Percentiles rank a stretch among this genome's conserved stretches.
Conservation (phyloP, 768 basidiomycete genomes). For the Mycena latifolia region DNA sequence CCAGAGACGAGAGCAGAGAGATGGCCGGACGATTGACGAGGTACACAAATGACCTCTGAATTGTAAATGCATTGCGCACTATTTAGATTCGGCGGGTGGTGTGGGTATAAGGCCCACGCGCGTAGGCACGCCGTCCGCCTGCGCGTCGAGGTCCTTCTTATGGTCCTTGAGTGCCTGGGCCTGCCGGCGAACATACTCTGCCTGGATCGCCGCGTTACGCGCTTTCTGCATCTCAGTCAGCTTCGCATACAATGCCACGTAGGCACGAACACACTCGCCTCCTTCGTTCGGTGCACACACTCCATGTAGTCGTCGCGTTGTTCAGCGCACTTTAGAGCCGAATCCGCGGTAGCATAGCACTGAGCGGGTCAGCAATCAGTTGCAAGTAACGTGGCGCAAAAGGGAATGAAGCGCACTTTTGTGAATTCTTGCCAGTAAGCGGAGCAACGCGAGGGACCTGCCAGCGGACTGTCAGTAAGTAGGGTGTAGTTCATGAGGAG, state of each 20-base stretch:
- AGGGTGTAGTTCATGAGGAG: too few species aligned
- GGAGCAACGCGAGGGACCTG: conserved; percentile 33
- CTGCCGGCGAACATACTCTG: conserved; percentile 15
- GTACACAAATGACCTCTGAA: too few species aligned
- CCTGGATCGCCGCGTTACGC: conserved; percentile 19
- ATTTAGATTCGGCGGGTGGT: too few species aligned
- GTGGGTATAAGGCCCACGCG: conserved; percentile 33
- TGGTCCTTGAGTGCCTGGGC: conserved; percentile 24
- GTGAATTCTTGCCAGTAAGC: conserved; percentile 36
- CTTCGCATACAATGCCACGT: too few species aligned
- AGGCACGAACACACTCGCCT: conserved; percentile 21
- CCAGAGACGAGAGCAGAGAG: too few species aligned
- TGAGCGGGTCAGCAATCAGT: not conserved
- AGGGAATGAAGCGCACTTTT: conserved; percentile 5
- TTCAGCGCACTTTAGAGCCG: conserved; percentile 6
- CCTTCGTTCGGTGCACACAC: conserved; percentile 32
- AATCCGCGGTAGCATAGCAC: conserved; percentile 28
- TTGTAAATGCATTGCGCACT: too few species aligned
- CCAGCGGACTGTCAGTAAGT: too few species aligned
- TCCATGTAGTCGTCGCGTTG: conserved; percentile 35
- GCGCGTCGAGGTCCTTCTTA: conserved; percentile 29
- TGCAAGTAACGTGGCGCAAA: too few species aligned
- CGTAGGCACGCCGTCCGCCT: conserved; percentile 26
- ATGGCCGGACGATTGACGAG: too few species aligned
- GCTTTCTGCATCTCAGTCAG: conserved; percentile 21